phyloP scores from a whole-genome alignment of 768 basidiomycete species.

The Mycena sanguinolenta region DNA sequence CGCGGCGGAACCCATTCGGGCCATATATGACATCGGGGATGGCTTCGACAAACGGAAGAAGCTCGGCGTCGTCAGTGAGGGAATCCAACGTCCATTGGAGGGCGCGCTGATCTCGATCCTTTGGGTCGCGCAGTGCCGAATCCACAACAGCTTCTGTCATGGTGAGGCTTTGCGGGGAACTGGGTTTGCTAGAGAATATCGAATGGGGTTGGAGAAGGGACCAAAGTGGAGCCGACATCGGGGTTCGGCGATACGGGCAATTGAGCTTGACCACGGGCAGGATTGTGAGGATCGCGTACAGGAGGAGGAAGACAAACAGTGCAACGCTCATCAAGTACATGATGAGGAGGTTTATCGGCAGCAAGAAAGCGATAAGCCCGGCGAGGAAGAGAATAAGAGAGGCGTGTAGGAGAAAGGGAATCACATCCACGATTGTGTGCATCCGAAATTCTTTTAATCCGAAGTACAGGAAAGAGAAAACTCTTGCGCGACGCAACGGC shows the following conservation, averaged over 20 bases:
- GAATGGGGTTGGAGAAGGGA: too few species aligned
- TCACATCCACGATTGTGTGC: constrained; percentile 4
- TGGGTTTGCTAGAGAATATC: too few species aligned
- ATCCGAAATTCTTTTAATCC: constrained; percentile 1
- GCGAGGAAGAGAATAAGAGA: background rate
- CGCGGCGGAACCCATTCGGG: background rate
- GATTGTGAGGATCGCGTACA: background rate
- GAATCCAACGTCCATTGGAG: background rate
- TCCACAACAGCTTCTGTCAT: background rate
- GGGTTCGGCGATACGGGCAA: too few species aligned
- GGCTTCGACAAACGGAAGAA: constrained; percentile 3
- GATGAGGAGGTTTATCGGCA: background rate
- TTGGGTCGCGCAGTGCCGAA: background rate
- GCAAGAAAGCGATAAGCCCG: background rate
- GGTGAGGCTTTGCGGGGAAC: background rate
- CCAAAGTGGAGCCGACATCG: too few species aligned
- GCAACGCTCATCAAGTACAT: background rate
- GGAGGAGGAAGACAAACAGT: background rate
- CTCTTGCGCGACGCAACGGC: background rate
- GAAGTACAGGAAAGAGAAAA: constrained; percentile 2
- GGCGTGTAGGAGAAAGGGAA: background rate
- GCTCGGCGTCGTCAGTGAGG: constrained; percentile 4
- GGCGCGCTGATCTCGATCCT: background rate
- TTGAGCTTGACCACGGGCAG: constrained; percentile 2
- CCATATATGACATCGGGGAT: too few species aligned